These are phyloP conservation scores for Cladophialophora yegresii DNA, from an alignment of 2,329 filamentous ascomycete genomes.

Conservation along the genomic window DNA sequence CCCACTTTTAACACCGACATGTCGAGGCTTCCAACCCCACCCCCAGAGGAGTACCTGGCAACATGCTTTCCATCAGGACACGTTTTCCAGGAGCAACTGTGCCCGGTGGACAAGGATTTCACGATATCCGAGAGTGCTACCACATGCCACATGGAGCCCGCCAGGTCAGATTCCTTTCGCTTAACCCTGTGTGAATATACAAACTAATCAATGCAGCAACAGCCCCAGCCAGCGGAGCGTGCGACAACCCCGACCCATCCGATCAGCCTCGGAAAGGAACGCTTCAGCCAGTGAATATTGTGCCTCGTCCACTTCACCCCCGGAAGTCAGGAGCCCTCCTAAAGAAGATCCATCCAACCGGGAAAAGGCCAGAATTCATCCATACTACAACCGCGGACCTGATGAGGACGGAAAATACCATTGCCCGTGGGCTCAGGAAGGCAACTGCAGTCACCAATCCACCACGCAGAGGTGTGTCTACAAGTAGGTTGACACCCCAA, in stretches of 20 bases:
- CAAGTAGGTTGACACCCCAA: constrained; percentile 66
- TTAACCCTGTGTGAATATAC: neutral
- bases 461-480: constrained; percentile 99
- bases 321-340: constrained; percentile 17
- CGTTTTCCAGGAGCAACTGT: constrained; percentile 19
- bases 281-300: constrained; percentile 18
- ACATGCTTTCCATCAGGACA: constrained; percentile 18
- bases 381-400: constrained; percentile 31
- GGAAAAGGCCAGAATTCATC: constrained; percentile 34
- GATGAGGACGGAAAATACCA: constrained; percentile 77
- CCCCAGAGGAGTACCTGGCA: constrained; percentile 29
- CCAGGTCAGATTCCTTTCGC: constrained; percentile 23
- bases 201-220: constrained; percentile 13
- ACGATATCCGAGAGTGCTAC: constrained; percentile 13
- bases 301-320: constrained; percentile 8
- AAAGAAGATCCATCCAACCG: constrained; percentile 31
- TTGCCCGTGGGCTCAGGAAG: constrained; percentile 74
- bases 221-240: constrained; percentile 16
- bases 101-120: constrained; percentile 13
- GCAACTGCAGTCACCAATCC: constrained; percentile 82
- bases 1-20: constrained; percentile 17
- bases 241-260: constrained; percentile 32
- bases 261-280: constrained; percentile 34
- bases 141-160: constrained; percentile 12
- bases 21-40: constrained; percentile 23